A percentile compares a stretch with the other conserved stretches of the same genome.
phyloP scores from a whole-genome alignment of 768 basidiomycete species.

The Pleurotus citrinopileatus region DNA sequence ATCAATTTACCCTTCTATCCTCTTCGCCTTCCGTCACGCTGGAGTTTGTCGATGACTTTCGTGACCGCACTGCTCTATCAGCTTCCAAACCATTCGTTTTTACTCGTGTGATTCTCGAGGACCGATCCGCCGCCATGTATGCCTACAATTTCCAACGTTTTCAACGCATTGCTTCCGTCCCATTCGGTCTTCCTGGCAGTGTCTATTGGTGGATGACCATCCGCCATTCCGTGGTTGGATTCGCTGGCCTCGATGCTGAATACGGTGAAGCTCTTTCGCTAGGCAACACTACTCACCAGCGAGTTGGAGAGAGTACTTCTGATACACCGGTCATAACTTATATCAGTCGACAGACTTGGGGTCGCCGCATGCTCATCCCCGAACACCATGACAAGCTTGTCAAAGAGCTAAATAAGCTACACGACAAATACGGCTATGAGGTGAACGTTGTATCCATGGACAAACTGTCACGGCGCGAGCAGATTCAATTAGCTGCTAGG shows the following conservation, averaged over 20 bases:
- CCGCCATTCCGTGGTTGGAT: slow-evolving; percentile 68
- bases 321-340: slow-evolving; percentile 86
- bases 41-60: slow-evolving; percentile 84
- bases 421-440: slow-evolving; percentile 75
- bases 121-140: slow-evolving; percentile 82
- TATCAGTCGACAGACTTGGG: slow-evolving; percentile 87
- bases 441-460: slow-evolving; percentile 88
- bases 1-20: slow-evolving; percentile 78
- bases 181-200: slow-evolving; percentile 74
- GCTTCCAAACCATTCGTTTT: slow-evolving; percentile 72
- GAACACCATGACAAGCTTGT: slow-evolving; percentile 82
- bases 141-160: slow-evolving; percentile 65
- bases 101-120: slow-evolving; percentile 85
- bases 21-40: slow-evolving; percentile 78
- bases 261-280: neutral
- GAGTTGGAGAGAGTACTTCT: slow-evolving; percentile 40
- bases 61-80: slow-evolving; percentile 51
- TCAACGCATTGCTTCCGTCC: slow-evolving; percentile 71
- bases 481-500: slow-evolving; percentile 75
- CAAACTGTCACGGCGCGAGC: slow-evolving; percentile 74
- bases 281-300: neutral
- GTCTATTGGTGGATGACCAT: slow-evolving; percentile 84
- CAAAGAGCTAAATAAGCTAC: slow-evolving; percentile 63
- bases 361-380: slow-evolving; percentile 72
- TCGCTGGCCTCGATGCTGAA: slow-evolving; percentile 54